Percentiles rank a stretch among this genome's conserved stretches.
These are phyloP conservation scores for Lactarius psammicola DNA, from an alignment of 768 basidiomycete species.

Conservation along the genomic window DNA sequence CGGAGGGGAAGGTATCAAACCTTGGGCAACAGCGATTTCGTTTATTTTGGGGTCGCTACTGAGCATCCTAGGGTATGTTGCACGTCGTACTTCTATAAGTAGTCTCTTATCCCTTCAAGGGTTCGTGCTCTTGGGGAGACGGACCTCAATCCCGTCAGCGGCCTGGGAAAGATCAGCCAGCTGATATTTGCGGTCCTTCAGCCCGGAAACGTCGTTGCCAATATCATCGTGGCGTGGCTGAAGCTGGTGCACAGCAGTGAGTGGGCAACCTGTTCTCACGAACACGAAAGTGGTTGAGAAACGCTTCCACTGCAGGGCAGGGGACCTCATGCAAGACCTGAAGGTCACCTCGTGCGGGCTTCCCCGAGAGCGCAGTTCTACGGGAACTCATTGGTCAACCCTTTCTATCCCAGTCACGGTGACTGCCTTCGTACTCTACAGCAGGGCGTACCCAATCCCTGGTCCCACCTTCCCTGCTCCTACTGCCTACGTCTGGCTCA, in stretches of 20 bases:
- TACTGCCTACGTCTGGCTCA: slow-evolving; percentile 91
- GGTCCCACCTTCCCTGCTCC: slow-evolving; percentile 96
- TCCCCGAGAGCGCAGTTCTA: slow-evolving; percentile 94
- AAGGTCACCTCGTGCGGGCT: slow-evolving; percentile 89
- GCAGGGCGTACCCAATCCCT: slow-evolving; percentile 82
- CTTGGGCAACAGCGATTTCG: slow-evolving; percentile 90
- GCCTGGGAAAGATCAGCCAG: slow-evolving; percentile 93
- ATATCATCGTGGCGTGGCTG: slow-evolving; percentile 95
- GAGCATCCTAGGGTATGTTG: slow-evolving; percentile 78
- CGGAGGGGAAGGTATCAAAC: slow-evolving; percentile 86
- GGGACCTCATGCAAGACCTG: slow-evolving; percentile 97
- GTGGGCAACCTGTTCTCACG: slow-evolving; percentile 31
- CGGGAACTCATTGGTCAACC: slow-evolving; percentile 87
- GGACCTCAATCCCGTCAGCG: slow-evolving; percentile 89
- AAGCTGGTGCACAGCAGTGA: slow-evolving; percentile 91
- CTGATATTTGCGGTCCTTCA: slow-evolving; percentile 92
- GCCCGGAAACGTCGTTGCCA: slow-evolving; percentile 94
- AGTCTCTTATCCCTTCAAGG: slow-evolving; percentile 39
- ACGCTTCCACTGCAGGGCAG: slow-evolving; percentile 56
- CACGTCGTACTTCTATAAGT: not conserved
- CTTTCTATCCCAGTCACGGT: slow-evolving; percentile 88
- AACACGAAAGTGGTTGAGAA: not conserved
- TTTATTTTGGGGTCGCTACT: slow-evolving; percentile 80
- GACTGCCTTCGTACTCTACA: slow-evolving; percentile 85
- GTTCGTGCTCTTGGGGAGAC: slow-evolving; percentile 96